Conservation (phyloP, 441 rosid genomes). For the Bruguiera hainesii region DNA sequence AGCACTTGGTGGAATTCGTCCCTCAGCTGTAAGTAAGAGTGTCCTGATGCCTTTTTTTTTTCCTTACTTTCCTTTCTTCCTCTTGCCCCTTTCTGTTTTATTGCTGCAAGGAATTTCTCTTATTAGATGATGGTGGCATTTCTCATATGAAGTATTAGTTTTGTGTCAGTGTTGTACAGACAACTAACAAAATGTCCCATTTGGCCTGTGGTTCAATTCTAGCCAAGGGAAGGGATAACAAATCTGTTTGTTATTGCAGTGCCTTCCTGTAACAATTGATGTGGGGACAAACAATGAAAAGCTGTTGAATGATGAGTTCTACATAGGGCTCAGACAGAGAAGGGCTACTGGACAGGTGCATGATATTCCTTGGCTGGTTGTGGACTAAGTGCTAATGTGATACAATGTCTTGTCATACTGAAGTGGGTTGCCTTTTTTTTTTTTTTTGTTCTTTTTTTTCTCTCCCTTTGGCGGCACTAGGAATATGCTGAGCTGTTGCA, state of each 20-base stretch:
- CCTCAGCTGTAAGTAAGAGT: slow-evolving; percentile 66
- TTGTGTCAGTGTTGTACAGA: background rate
- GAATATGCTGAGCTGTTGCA: slow-evolving; percentile 70
- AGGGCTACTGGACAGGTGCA: slow-evolving; percentile 85
- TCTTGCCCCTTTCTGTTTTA: background rate
- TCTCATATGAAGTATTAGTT: background rate
- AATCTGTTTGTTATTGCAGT: slow-evolving; percentile 40
- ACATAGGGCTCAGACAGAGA: slow-evolving; percentile 72
- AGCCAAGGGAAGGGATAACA: background rate
- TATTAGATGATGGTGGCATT: background rate
- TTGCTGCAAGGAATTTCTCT: background rate
- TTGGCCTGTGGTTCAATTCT: background rate
- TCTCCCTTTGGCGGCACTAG: slow-evolving; percentile 19
- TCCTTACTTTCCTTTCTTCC: too few species aligned
- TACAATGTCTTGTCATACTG: slow-evolving; percentile 15
- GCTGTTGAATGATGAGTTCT: slow-evolving; percentile 78
- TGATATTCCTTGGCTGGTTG: slow-evolving; percentile 6
- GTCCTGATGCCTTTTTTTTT: too few species aligned
- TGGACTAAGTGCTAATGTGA: background rate
- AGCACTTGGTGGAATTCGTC: slow-evolving; percentile 87
- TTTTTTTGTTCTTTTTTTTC: background rate
- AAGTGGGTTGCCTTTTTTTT: slow-evolving; percentile 1
- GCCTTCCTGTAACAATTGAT: slow-evolving; percentile 88
- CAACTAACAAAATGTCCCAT: background rate
- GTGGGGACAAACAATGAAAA: slow-evolving; percentile 88